phyloP scores from a whole-genome alignment of 2,329 filamentous ascomycete species.

The Botrytis fabae region DNA sequence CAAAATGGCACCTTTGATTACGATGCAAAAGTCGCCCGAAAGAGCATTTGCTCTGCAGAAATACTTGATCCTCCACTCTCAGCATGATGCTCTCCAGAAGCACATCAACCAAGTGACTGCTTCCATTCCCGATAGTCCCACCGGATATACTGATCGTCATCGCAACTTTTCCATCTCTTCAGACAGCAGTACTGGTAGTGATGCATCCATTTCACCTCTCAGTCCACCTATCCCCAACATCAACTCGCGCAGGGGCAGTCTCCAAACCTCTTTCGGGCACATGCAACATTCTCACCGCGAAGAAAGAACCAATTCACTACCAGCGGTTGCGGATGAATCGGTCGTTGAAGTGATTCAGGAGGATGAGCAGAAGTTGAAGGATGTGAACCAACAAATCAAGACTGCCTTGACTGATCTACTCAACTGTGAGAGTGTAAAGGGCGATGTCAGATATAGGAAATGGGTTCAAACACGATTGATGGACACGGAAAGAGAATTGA shows the following conservation, averaged over 20 bases:
- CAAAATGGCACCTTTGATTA: constrained; percentile 23
- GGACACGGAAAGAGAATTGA: constrained; percentile 52
- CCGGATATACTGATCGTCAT: constrained; percentile 21
- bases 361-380: constrained; percentile 44
- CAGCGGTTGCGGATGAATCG: constrained; percentile 33
- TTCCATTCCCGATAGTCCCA: constrained; percentile 14
- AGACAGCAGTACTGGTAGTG: neutral
- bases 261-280: neutral
- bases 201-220: constrained; percentile 10
- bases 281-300: constrained; percentile 12
- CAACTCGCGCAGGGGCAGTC: constrained; percentile 5
- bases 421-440: constrained; percentile 52
- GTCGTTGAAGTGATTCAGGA: constrained; percentile 32
- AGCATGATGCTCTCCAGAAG: constrained; percentile 41
- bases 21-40: constrained; percentile 34
- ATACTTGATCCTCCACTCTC: constrained; percentile 42
- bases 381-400: constrained; percentile 55
- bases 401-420: constrained; percentile 54
- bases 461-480: constrained; percentile 55
- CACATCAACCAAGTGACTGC: constrained; percentile 36
- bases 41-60: constrained; percentile 41
- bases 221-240: constrained; percentile 24
- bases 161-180: constrained; percentile 26
- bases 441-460: constrained; percentile 47
- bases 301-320: constrained; percentile 31